A percentile compares a stretch with the other conserved stretches of the same genome.
Evolutionary conservation across 2,329 filamentous ascomycete genomes (phyloP).

Genomic region (Colletotrichum acutatum): DNA sequence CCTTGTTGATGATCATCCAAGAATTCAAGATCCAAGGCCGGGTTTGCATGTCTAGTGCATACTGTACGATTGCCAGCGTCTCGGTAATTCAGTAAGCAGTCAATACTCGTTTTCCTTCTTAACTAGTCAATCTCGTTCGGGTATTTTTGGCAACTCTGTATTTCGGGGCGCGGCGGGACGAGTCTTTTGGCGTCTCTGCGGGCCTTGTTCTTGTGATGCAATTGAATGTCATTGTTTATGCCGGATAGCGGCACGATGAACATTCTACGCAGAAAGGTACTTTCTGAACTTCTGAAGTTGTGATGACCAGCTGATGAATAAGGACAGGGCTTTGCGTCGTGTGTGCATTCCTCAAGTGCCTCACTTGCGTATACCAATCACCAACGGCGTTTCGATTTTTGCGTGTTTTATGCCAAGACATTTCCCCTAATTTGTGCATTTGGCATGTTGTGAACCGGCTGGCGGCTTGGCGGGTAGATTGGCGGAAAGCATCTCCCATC

Average conservation of each 20-base stretch:
- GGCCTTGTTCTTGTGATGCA: background rate
- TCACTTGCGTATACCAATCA: background rate
- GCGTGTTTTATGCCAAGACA: background rate
- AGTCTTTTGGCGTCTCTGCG: background rate
- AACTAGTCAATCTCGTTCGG: background rate
- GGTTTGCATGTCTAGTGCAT: background rate
- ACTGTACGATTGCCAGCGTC: too few relatives aligned
- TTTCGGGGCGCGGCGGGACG: background rate
- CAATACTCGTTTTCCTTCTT: background rate
- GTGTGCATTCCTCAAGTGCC: background rate
- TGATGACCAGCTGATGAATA: background rate
- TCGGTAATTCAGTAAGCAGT: background rate
- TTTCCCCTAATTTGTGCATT: background rate
- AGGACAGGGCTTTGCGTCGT: background rate
- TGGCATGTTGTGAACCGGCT: background rate
- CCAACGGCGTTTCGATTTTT: background rate
- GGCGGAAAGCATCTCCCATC: background rate
- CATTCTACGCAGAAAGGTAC: too few relatives aligned
- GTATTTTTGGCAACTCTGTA: background rate
- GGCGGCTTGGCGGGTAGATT: background rate
- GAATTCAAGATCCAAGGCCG: background rate
- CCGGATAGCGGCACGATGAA: background rate
- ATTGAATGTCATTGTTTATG: background rate
- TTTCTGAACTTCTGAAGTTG: too few relatives aligned
- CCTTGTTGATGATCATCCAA: background rate